phyloP scores from a whole-genome alignment of 2,329 filamentous ascomycete species.

The Hortaea sp. region DNA sequence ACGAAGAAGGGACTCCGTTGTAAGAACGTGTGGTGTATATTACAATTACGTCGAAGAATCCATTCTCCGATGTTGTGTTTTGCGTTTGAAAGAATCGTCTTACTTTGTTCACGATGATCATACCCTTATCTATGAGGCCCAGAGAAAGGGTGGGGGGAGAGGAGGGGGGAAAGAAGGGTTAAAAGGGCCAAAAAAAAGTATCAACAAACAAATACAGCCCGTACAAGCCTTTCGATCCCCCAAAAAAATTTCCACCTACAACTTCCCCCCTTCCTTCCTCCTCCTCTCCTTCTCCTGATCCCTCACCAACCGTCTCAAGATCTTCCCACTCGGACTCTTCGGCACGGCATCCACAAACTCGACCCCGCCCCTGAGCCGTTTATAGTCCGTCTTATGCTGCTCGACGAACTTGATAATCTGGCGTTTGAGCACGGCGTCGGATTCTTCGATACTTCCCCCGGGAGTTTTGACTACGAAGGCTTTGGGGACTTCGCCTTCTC shows the following conservation, averaged over 20 bases:
- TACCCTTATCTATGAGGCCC: no score
- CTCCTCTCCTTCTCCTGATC: conserved; percentile 64
- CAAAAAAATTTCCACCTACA: conserved; percentile 36
- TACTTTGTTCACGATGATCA: no score
- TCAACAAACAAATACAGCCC: no score
- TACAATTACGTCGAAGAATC: no score
- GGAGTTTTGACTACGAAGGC: conserved; percentile 53
- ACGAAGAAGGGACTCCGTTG: no score
- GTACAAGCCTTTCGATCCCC: no score
- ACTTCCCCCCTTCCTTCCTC: conserved; percentile 53
- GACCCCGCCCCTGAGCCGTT: conserved; percentile 52
- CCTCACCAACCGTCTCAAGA: conserved; percentile 53
- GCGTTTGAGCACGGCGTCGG: conserved; percentile 38
- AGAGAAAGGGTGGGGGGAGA: no score
- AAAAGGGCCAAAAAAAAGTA: no score
- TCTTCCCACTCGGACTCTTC: conserved; percentile 55
- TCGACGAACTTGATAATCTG: conserved; percentile 50
- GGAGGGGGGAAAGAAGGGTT: no score
- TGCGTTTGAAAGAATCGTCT: no score
- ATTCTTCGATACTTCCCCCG: conserved; percentile 32
- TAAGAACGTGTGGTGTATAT: no score
- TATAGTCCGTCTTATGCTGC: conserved; percentile 51
- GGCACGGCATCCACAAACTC: conserved; percentile 49
- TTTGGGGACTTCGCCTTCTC: conserved; percentile 53
- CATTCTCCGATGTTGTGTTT: no score